phyloP scores from a whole-genome alignment of 2,329 filamentous ascomycete genomes.

The Nigrospora oryzae region DNA sequence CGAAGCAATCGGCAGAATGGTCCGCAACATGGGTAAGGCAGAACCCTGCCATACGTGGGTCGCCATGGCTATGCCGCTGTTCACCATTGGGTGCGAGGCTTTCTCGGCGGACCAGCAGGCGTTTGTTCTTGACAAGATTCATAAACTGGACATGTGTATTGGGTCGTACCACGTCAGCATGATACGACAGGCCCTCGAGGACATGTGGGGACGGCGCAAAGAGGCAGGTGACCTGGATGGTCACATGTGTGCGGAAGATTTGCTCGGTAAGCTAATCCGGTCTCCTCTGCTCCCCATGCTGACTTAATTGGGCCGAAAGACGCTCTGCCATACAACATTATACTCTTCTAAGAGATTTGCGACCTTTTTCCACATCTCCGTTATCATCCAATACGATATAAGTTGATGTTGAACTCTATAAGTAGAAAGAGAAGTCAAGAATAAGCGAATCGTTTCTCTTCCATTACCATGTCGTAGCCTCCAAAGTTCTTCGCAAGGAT shows the following conservation, averaged over 20 bases:
- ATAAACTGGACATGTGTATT: slow-evolving; percentile 9
- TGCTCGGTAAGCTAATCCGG: not conserved
- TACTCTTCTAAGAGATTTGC: not conserved
- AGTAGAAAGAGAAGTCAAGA: too few relatives aligned
- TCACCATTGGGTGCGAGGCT: slow-evolving; percentile 13
- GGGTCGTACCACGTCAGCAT: slow-evolving; percentile 7
- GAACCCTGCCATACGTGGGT: slow-evolving; percentile 11
- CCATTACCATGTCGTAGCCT: too few relatives aligned
- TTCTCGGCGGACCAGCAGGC: slow-evolving; percentile 7
- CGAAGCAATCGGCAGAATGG: slow-evolving; percentile 5
- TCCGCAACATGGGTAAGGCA: slow-evolving; percentile 7
- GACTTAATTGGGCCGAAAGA: not conserved
- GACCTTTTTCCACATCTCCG: too few relatives aligned
- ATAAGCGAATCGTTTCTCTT: too few relatives aligned
- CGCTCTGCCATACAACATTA: not conserved
- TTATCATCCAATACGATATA: too few relatives aligned
- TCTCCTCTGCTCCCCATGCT: not conserved
- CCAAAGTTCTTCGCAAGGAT: too few relatives aligned
- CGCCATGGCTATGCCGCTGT: slow-evolving; percentile 14
- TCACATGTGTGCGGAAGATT: not conserved
- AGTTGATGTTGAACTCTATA: too few relatives aligned
- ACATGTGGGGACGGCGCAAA: slow-evolving; percentile 7
- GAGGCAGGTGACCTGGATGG: slow-evolving; percentile 5
- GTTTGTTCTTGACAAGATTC: slow-evolving; percentile 10
- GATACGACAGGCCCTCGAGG: slow-evolving; percentile 7